These are phyloP conservation scores for Aspergillus bertholletiae DNA, from an alignment of 495 filamentous ascomycete genomes.

Conservation along the genomic window DNA sequence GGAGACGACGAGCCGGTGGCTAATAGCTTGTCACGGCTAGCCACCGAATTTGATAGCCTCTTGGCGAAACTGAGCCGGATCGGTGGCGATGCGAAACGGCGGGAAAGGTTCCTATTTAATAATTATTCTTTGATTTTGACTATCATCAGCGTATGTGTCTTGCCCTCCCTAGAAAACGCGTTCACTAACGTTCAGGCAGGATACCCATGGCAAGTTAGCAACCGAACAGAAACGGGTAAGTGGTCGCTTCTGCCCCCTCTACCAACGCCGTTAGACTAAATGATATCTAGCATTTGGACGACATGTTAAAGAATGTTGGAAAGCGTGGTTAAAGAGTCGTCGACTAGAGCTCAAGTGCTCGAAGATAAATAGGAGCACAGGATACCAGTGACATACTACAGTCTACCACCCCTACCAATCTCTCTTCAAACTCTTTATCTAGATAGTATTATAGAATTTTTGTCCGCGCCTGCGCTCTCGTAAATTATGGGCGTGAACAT, in stretches of 20 bases:
- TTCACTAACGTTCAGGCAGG: constrained; percentile 38
- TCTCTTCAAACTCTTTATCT: no score
- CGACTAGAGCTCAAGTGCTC: no score
- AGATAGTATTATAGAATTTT: no score
- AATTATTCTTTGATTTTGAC: constrained; percentile 91
- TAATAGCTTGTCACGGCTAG: constrained; percentile 69
- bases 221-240: constrained; percentile 61
- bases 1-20: constrained; percentile 92
- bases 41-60: constrained; percentile 75
- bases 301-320: constrained; percentile 42
- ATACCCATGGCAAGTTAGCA: constrained; percentile 76
- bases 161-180: neutral
- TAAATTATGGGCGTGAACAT: no score
- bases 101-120: constrained; percentile 86
- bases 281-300: constrained; percentile 36
- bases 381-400: no score
- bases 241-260: neutral
- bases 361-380: no score
- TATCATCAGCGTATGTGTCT: constrained; percentile 65
- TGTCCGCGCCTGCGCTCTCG: no score
- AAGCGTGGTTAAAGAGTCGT: constrained; percentile 29
- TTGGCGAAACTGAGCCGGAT: constrained; percentile 63
- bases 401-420: no score
- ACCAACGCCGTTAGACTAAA: no score
- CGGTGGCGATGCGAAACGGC: constrained; percentile 71